Evolutionary conservation across 225 moss, liverwort and hornwort species (phyloP).

Genomic region (Sphagnum tenellum): DNA sequence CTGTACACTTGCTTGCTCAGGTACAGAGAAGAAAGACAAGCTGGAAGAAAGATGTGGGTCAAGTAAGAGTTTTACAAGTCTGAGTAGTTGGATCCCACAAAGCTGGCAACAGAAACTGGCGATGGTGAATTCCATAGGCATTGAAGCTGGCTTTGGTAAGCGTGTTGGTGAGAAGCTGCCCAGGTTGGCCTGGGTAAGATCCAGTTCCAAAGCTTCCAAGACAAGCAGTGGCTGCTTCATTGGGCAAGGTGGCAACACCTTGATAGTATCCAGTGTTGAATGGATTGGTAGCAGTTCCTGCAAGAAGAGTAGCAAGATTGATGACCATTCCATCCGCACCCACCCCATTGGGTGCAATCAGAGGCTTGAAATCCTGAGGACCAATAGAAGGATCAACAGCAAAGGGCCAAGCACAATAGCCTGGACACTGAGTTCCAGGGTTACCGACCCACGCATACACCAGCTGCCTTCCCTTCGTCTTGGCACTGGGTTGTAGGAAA

Average conservation of each 20-base stretch:
- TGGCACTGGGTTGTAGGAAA: slow-evolving; percentile 16
- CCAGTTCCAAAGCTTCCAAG: slow-evolving; percentile 57
- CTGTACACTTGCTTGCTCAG: too few relatives aligned
- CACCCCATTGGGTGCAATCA: slow-evolving; percentile 54
- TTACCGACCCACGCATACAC: slow-evolving; percentile 77
- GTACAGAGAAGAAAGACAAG: too few relatives aligned
- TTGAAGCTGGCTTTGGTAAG: slow-evolving; percentile 60
- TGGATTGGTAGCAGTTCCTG: slow-evolving; percentile 65
- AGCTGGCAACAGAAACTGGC: slow-evolving; percentile 63
- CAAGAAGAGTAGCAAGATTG: slow-evolving; percentile 56
- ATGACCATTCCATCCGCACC: slow-evolving; percentile 81
- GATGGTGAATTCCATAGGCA: slow-evolving; percentile 31
- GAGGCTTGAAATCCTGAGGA: slow-evolving; percentile 25
- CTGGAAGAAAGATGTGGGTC: too few relatives aligned
- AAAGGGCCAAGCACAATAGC: slow-evolving; percentile 74
- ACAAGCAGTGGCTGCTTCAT: slow-evolving; percentile 67
- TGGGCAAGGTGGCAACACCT: slow-evolving; percentile 36
- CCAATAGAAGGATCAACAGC: slow-evolving; percentile 21
- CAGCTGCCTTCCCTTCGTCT: slow-evolving; percentile 31
- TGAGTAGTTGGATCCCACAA: slow-evolving; percentile 59
- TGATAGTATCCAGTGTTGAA: slow-evolving; percentile 70
- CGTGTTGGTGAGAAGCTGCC: slow-evolving; percentile 25
- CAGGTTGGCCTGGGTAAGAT: slow-evolving; percentile 57
- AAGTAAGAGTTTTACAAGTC: slow-evolving; percentile 11
- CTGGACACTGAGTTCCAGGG: slow-evolving; percentile 61